A percentile compares a stretch with the other conserved stretches of the same genome.
Conservation (phyloP, 768 basidiomycete genomes). For the Tricholoma flavovirens region DNA sequence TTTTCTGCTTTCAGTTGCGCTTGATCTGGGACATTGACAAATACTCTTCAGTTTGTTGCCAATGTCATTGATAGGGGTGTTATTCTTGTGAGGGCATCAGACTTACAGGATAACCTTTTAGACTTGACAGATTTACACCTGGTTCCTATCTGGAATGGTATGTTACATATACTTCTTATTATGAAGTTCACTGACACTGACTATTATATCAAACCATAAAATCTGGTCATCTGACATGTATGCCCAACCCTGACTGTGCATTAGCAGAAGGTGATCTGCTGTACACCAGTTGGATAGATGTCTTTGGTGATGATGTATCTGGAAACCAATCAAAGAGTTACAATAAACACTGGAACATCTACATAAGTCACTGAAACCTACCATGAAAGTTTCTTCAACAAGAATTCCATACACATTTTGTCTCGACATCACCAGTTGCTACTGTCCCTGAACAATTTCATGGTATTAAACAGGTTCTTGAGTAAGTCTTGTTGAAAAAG, state of each 20-base stretch:
- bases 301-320: not conserved
- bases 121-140: not conserved
- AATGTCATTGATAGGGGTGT: not conserved
- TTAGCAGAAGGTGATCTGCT: too few species aligned
- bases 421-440: conserved; percentile 34
- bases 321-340: not conserved
- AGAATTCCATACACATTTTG: conserved; percentile 32
- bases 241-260: not conserved
- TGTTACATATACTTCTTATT: not conserved
- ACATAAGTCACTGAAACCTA: conserved; percentile 30
- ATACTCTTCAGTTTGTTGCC: not conserved
- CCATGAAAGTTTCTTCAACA: conserved; percentile 30
- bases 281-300: too few species aligned
- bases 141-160: not conserved
- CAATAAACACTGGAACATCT: conserved; percentile 36
- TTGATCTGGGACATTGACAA: not conserved
- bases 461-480: conserved; percentile 24
- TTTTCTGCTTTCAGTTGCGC: not conserved
- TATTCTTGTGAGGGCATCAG: not conserved
- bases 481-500: conserved; percentile 16
- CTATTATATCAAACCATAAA: not conserved
- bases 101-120: not conserved
- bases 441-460: conserved; percentile 31
- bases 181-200: not conserved
- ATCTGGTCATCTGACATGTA: not conserved